These are phyloP conservation scores for Solanum dulcamara DNA, from an alignment of 257 asterid species.

Conservation along the genomic window DNA sequence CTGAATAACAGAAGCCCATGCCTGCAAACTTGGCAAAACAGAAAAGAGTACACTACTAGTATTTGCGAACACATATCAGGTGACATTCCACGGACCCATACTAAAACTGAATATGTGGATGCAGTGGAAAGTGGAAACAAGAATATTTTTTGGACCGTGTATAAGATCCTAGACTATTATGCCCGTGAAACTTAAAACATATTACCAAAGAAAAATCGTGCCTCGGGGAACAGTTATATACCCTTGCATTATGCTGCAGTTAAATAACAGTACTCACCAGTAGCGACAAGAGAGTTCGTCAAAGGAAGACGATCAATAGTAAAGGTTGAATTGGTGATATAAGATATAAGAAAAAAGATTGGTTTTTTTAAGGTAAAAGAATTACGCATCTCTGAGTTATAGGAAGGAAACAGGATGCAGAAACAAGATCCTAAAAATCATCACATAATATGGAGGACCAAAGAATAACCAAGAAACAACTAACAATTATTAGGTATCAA, in stretches of 20 bases:
- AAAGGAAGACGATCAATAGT: not conserved
- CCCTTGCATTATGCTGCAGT: not conserved
- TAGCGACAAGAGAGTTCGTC: not conserved
- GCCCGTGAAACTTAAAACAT: not conserved
- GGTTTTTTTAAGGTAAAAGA: not conserved
- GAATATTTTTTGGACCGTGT: not conserved
- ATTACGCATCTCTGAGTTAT: not conserved
- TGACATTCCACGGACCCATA: not conserved
- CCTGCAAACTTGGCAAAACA: not conserved
- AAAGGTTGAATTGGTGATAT: not conserved
- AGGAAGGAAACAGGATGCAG: not conserved
- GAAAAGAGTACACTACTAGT: not conserved
- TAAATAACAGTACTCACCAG: not conserved
- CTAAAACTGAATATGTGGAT: not conserved
- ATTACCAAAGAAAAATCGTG: too few species aligned
- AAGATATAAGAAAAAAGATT: not conserved
- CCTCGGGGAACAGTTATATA: not conserved
- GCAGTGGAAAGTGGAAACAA: not conserved
- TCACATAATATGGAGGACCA: not conserved
- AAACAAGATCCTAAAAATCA: not conserved
- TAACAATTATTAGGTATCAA: not conserved
- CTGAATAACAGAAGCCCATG: not conserved
- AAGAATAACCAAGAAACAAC: not conserved
- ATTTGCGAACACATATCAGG: not conserved
- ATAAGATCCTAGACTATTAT: not conserved